Evolutionary conservation across 2,329 filamentous ascomycete genomes (phyloP), one percentile per base, ranked within the genome.

Genomic region (Microdochium trichocladiopsis): DNA sequence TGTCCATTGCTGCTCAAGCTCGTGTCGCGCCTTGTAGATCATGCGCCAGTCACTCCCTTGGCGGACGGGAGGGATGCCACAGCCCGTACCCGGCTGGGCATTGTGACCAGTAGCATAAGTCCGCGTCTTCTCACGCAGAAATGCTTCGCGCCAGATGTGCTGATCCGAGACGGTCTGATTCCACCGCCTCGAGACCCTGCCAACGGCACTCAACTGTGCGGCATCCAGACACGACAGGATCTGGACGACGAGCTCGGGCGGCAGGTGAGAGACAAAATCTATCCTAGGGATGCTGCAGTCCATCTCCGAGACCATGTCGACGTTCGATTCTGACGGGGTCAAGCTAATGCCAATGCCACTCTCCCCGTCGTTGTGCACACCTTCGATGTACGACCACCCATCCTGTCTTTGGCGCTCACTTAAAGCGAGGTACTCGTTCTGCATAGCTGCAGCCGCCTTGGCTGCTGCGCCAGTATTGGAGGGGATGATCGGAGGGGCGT

Each of bases 1-100:
- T 61, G 82, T 85, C 94, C 94, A 99, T 56, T 88, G 83, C 58
- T 78, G 75, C 60, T 90, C 86, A 55, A 99, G 78, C 56, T 87
- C 80, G 55, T 85, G 80, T 59, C 89, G 86, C 47, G 88, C 86
- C 60, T 83, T 77, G 68, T 92, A 96, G 66, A 96, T 88, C 58
- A 84, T 80, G 70, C 88, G 90, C 90, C 91, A 99, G 65, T 96
- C 80, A 59, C 88, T 89, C 36, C 78, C 77, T 3, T 84, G 84
- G 3, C 67, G 66, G 25, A 78, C 63, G 2, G 69, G 56, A 9
- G 83, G 83, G 4, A 86, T 68, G 36, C 83, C 83, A n/a, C 78
- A 68, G 1, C 82, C 82, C 2, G 68, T 66, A 31, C 81, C 81
- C 0, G 82, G 75, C 51, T 67, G 66, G 47, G 85, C 68, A 2